A percentile compares a stretch with the other conserved stretches of the same genome.
Evolutionary conservation across 805 yeast species (phyloP).

Genomic region (Zygotorulaspora sp.): DNA sequence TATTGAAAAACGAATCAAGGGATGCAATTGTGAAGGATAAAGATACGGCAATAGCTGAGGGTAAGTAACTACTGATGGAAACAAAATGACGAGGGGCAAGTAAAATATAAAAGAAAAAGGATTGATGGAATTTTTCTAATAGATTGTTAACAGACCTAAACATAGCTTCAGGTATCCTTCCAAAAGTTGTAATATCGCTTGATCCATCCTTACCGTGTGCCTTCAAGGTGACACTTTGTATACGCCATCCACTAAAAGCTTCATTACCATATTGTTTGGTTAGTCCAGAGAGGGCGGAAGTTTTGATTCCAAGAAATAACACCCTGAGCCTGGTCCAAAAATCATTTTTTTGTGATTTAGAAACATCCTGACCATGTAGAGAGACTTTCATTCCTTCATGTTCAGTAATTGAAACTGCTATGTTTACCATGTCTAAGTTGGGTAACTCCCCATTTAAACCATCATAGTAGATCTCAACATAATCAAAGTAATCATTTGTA

Average conservation of each 20-base stretch:
- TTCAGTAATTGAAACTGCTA: conserved; percentile 66
- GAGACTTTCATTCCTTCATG: conserved; percentile 73
- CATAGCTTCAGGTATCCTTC: conserved; percentile 81
- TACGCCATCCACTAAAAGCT: conserved; percentile 93
- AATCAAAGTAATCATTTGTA: conserved; percentile 60
- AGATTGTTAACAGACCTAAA: conserved; percentile 87
- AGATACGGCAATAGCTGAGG: conserved; percentile 73
- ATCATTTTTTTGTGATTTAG: conserved; percentile 43
- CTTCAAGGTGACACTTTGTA: conserved; percentile 78
- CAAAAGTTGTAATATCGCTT: conserved; percentile 83
- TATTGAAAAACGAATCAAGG: conserved; percentile 48
- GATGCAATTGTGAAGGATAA: conserved; percentile 67
- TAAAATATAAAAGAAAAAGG: conserved; percentile 86
- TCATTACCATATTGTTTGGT: conserved; percentile 67
- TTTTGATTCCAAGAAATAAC: conserved; percentile 59
- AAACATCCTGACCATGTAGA: conserved; percentile 54
- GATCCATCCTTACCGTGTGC: conserved; percentile 59
- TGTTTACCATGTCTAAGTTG: conserved; percentile 81
- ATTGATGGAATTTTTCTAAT: conserved; percentile 93
- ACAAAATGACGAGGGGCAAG: conserved; percentile 77
- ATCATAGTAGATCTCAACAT: conserved; percentile 69
- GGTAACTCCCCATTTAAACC: conserved; percentile 97
- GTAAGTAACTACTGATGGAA: conserved; percentile 89
- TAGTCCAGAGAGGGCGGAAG: conserved; percentile 68
- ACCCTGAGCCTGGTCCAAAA: conserved; percentile 56